Percentiles rank a stretch among this genome's conserved stretches.
Conservation (phyloP, 768 basidiomycete species). For the Strobilomyces dryophilus region DNA sequence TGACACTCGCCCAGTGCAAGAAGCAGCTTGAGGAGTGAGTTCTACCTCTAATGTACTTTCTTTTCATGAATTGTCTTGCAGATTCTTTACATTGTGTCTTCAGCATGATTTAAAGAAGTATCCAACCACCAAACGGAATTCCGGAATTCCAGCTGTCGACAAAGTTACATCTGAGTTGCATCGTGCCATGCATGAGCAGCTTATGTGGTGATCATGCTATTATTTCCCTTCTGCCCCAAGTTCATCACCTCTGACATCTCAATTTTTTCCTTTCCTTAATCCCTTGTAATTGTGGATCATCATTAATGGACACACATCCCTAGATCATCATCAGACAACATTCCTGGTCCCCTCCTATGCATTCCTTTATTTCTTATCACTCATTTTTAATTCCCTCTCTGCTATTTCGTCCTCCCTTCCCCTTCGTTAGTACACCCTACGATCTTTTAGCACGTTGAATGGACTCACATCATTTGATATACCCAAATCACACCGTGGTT, state of each 20-base stretch:
- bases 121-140: neutral
- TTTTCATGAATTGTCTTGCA: neutral
- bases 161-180: neutral
- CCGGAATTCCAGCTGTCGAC: neutral
- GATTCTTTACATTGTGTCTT: neutral
- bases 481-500: too few relatives aligned
- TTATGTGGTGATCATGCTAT: neutral
- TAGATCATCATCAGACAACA: neutral
- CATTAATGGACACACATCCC: neutral
- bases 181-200: neutral
- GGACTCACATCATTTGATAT: neutral
- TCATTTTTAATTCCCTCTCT: neutral
- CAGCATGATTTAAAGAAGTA: neutral
- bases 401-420: neutral
- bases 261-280: neutral
- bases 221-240: neutral
- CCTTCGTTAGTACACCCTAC: neutral
- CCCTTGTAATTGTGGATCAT: neutral
- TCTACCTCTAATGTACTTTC: neutral
- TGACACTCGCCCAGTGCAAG: neutral
- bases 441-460: neutral
- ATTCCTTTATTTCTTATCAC: neutral
- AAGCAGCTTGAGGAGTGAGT: neutral
- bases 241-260: neutral
- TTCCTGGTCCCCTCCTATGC: neutral